Conservation (phyloP, 345 rosid species). For the Melaleuca quinquenervia region DNA sequence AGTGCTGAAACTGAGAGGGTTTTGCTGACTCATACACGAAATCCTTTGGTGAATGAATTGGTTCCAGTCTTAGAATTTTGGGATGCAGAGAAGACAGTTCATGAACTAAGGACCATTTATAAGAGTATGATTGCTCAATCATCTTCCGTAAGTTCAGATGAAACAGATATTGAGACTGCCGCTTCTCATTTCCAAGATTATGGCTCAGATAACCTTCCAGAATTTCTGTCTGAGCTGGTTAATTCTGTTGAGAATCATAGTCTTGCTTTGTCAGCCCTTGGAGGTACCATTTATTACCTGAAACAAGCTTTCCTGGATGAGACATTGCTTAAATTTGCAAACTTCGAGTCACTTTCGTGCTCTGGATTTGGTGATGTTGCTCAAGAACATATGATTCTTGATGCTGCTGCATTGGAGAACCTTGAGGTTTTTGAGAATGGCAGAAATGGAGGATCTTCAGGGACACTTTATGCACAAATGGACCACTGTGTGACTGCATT, state of each 20-base stretch:
- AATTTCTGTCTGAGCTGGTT: constrained; percentile 38
- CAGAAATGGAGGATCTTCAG: constrained; percentile 70
- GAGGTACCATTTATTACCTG: constrained; percentile 85
- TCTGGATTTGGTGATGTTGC: constrained; percentile 39
- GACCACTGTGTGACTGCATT: constrained; percentile 92
- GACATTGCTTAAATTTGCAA: constrained; percentile 82
- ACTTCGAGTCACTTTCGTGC: constrained; percentile 71
- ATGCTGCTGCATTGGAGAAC: constrained; percentile 95
- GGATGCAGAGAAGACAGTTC: constrained; percentile 74
- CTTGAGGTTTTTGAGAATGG: constrained; percentile 97
- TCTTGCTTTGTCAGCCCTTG: constrained; percentile 89
- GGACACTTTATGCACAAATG: constrained; percentile 78
- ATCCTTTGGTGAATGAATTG: constrained; percentile 76
- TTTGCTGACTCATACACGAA: constrained; percentile 73
- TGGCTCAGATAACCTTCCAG: constrained; percentile 35
- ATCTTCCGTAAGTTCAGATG: constrained; percentile 17
- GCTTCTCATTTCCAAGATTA: constrained; percentile 14
- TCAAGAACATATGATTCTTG: constrained; percentile 80
- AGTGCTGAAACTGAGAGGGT: constrained; percentile 73
- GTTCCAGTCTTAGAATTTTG: constrained; percentile 71
- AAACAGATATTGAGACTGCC: constrained; percentile 14
- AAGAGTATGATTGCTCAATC: constrained; percentile 27
- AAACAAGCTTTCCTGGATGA: constrained; percentile 85
- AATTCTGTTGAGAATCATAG: constrained; percentile 40
- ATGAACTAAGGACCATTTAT: constrained; percentile 45